Evolutionary conservation across 495 filamentous ascomycete genomes (phyloP).

Genomic region (Xylaria telfairii): DNA sequence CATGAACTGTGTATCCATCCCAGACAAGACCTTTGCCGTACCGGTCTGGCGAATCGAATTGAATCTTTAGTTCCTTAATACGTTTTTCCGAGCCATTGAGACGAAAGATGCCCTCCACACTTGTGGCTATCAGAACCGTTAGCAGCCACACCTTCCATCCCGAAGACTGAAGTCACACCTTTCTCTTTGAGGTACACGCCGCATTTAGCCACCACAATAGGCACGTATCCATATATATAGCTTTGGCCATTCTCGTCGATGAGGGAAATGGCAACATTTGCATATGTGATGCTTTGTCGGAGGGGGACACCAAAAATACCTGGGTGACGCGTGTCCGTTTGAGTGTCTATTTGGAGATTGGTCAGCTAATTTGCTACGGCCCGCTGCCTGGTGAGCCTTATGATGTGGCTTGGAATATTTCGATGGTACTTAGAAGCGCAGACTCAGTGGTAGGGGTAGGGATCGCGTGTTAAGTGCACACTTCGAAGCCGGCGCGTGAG

Average conservation of each 20-base stretch:
- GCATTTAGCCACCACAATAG: constrained; percentile 98
- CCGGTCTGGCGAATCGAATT: constrained; percentile 93
- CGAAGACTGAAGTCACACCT: constrained; percentile 62
- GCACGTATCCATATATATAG: constrained; percentile 98
- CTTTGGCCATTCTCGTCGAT: constrained; percentile 88
- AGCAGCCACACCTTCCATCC: constrained; percentile 27
- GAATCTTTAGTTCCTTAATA: constrained; percentile 91
- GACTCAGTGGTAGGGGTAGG: not conserved
- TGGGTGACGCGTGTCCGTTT: constrained; percentile 46
- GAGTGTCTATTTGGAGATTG: constrained; percentile 38
- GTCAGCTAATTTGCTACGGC: constrained; percentile 25
- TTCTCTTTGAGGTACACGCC: constrained; percentile 98
- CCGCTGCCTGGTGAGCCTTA: not conserved
- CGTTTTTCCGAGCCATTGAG: constrained; percentile 95
- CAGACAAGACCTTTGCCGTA: constrained; percentile 98
- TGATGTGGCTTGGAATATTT: not conserved
- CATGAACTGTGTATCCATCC: constrained; percentile 97
- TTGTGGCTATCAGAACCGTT: constrained; percentile 70
- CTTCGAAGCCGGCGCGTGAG: not conserved
- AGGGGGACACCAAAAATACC: constrained; percentile 95
- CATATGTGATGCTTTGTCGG: constrained; percentile 93
- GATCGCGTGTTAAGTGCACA: not conserved
- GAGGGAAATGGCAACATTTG: constrained; percentile 97
- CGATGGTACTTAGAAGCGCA: not conserved
- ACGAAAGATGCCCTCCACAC: constrained; percentile 96